Evolutionary conservation across 345 rosid genomes (phyloP), one percentile per base, ranked within the genome.

Genomic region (Psidium friedrichsthalianum): DNA sequence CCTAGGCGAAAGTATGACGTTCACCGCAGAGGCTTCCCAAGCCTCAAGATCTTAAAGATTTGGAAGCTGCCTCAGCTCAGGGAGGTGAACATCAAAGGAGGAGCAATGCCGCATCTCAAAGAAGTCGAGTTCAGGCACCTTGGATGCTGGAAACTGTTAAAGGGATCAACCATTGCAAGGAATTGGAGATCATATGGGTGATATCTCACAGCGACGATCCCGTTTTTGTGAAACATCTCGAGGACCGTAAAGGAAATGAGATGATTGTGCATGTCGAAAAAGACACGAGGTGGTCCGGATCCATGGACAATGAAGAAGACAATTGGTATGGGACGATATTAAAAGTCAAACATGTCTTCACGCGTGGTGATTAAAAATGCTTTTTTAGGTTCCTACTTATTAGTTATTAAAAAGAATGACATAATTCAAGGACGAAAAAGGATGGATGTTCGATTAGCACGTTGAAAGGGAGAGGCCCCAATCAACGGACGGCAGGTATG

Each of bases 11-110:
- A 59, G 74, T 6, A 3, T 59, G 74, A 59, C 0, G 8, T 27
- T 59, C 36, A 1, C 13, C 74, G 6, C 6, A 27, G 40, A 14
- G 74, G 21, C 10, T 61, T 61, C 15, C 74, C 40, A 0, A 61
- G 40, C 40, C 1, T 61, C 74, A 1, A 2, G 40, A 14, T 27
- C 74, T 27, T 27, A 40, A 61, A 27, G 74, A 61, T 61, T 27
- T 61, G 74, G 74, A 27, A 0, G 36, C 0, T 27, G 1, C 74
- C 74, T 14, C 8, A 27, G 5, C 21, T 61, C 15, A 2, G 3
- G 2, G 0, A 6, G 10, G 10, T 61, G 74, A 61, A 0, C 6
- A 61, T 61, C 3, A 2, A 14, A 27, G 5, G 0, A 53, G 40
- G 40, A 61, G 74, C 21, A 3, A 13, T 61, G 74, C 20, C 3